phyloP scores from a whole-genome alignment of 2,329 filamentous ascomycete species.

The Cladophialophora immunda region DNA sequence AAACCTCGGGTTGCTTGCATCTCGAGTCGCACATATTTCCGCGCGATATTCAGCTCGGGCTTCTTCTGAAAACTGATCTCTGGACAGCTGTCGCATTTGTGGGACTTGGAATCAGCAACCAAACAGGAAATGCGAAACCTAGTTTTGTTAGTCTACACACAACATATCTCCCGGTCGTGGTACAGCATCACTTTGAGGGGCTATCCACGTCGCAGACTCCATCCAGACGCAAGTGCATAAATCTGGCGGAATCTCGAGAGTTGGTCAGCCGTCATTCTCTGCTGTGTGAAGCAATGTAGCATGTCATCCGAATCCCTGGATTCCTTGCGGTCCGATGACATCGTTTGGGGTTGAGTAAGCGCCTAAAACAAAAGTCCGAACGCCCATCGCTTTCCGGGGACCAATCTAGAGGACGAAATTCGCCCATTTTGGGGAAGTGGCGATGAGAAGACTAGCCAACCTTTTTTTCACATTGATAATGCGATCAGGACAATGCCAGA shows the following conservation, averaged over 20 bases:
- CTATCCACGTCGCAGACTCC: neutral
- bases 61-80: slow-evolving; percentile 1
- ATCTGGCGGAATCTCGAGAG: neutral
- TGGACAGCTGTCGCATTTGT: neutral
- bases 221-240: neutral
- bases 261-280: neutral
- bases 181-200: neutral
- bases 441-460: neutral
- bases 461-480: neutral
- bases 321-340: slow-evolving; percentile 22
- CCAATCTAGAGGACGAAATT: neutral
- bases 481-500: neutral
- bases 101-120: neutral
- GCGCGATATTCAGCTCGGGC: slow-evolving; percentile 2
- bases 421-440: neutral
- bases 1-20: slow-evolving; percentile 17
- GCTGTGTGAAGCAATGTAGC: neutral
- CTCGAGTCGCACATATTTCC: slow-evolving; percentile 7
- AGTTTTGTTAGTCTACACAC: neutral
- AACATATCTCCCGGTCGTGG: neutral
- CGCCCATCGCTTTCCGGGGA: neutral
- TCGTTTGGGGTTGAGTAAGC: slow-evolving; percentile 33
- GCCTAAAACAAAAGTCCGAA: slow-evolving; percentile 15
- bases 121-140: neutral
- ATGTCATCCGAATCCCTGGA: slow-evolving; percentile 14